Percentiles rank a stretch among this genome's conserved stretches.
Conservation (phyloP, 2,329 filamentous ascomycete genomes). For the Pseudogymnoascus sp. region DNA sequence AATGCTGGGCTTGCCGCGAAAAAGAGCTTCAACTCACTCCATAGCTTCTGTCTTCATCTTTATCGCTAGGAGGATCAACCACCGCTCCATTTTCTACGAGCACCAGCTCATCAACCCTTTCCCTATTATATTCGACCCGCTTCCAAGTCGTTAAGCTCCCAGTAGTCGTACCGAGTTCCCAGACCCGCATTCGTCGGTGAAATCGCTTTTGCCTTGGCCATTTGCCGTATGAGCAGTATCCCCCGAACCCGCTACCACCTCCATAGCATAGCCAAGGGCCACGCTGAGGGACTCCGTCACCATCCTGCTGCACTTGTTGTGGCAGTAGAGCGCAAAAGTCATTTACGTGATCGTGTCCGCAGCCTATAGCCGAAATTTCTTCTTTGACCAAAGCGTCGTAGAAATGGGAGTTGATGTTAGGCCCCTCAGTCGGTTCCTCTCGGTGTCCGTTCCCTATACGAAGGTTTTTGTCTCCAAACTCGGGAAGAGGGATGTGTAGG, state of each 20-base stretch:
- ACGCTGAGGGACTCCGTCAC: constrained; percentile 35
- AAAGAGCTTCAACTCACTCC: constrained; percentile 10
- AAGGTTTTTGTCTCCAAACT: constrained; percentile 62
- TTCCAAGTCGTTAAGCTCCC: constrained; percentile 86
- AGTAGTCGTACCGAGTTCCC: constrained; percentile 83
- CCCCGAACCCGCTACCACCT: constrained; percentile 81
- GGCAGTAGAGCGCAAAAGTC: constrained; percentile 74
- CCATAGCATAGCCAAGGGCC: constrained; percentile 95
- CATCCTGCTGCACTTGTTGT: constrained; percentile 22
- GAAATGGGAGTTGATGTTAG: constrained; percentile 80
- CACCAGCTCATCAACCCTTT: constrained; percentile 53
- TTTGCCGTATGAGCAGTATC: constrained; percentile 71
- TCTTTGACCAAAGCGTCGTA: constrained; percentile 77
- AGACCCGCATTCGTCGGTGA: constrained; percentile 74
- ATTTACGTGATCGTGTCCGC: constrained; percentile 75
- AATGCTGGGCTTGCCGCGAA: too few relatives aligned
- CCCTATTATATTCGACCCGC: constrained; percentile 62
- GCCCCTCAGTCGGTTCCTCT: constrained; percentile 83
- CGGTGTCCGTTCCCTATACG: constrained; percentile 59
- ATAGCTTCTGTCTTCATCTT: constrained; percentile 13
- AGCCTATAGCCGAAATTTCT: constrained; percentile 65
- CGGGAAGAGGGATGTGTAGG: constrained; percentile 88
- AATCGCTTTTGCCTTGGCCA: constrained; percentile 49
- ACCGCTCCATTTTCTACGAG: constrained; percentile 44
- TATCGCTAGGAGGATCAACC: background rate